These are phyloP conservation scores for Inonotus hispidus DNA, from an alignment of 1,284 basidiomycete genomes.

Conservation along the genomic window DNA sequence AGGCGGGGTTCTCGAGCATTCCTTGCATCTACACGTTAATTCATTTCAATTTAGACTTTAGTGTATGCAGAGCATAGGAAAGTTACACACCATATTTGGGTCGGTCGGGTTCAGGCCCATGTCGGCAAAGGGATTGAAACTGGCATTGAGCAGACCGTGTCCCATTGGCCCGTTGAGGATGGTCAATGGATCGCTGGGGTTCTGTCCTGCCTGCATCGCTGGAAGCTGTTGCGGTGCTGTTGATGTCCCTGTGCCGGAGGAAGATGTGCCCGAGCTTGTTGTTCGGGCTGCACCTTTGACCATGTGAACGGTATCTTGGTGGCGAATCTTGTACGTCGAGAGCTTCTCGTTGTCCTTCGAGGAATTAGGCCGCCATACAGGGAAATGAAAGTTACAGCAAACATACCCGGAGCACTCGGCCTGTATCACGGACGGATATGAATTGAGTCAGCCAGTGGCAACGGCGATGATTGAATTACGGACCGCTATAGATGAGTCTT, in stretches of 20 bases:
- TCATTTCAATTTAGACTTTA: background rate
- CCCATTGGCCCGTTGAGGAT: conserved; percentile 67
- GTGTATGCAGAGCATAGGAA: background rate
- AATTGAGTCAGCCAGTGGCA: conserved; percentile 3
- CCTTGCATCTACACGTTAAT: conserved; percentile 58
- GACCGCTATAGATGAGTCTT: conserved; percentile 84
- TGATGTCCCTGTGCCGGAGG: conserved; percentile 28
- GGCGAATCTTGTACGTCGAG: conserved; percentile 84
- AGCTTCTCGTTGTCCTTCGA: conserved; percentile 76
- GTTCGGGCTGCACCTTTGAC: conserved; percentile 78
- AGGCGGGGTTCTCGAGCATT: conserved; percentile 81
- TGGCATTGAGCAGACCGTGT: conserved; percentile 63
- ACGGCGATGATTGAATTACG: conserved; percentile 23
- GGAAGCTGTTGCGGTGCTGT: conserved; percentile 49
- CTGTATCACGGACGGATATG: conserved; percentile 29
- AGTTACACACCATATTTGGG: conserved; percentile 73
- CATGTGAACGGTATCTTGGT: conserved; percentile 87
- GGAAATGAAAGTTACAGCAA: background rate
- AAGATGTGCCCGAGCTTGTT: conserved; percentile 28
- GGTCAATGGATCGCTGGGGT: conserved; percentile 72
- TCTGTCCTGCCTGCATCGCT: conserved; percentile 81
- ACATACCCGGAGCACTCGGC: conserved; percentile 66
- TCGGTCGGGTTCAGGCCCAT: conserved; percentile 84
- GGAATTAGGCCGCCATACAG: background rate
- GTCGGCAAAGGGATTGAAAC: conserved; percentile 83